Base-by-base conservation (phyloP, 2,329 filamentous ascomycete species). In the Monosporascus sp. region DNA sequence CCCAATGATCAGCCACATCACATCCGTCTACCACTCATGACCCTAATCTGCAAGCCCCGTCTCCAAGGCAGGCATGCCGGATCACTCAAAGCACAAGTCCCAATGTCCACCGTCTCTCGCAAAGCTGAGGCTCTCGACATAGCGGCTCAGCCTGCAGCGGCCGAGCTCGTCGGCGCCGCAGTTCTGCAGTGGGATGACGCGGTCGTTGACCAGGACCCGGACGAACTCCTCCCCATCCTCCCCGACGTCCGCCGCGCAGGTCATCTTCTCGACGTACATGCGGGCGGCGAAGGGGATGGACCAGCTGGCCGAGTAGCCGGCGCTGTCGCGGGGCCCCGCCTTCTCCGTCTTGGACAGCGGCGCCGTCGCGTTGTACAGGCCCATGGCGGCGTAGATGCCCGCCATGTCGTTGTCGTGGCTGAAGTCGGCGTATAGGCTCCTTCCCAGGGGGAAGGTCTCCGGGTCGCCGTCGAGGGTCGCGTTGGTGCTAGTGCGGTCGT, bases 391-490 rank as follows among this genome's bases (percentile, higher is more conserved):
- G 65, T 88, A 88, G 6, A 95, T 83, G 7, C 81, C 80, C 31
- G 82, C 83, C 84, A 97, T 90, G 65, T 88, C 85, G 68, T 95
- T 96, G 70, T 97, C 92, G 70, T 97, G 92, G 57, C 85, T 89
- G 66, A 97, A 96, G 70, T 97, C 92, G 0, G 90, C 91, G 64
- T 95, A 97, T 1, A 96, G 72, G 11, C 72, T 72, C 44, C 74
- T 70, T 56, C 80, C 77, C 0, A 96, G 73, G 0, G 92, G 91
- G 63, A 96, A 97, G 0, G 88, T 92, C 6, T 70, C 65, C 1
- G 79, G 72, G 53, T 83, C 76, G 5, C 73, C 72, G 66, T 95
- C 89, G 0, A 96, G 78, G 0, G 91, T 96, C 37, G 73, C 75
- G 69, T 97, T 96, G 6, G 86, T 90, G 51, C 77, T 84, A 0